Evolutionary conservation across 139 green algal genomes (phyloP), one percentile per base, ranked within the genome.

Genomic region (Chlamydomonas eustigma): DNA sequence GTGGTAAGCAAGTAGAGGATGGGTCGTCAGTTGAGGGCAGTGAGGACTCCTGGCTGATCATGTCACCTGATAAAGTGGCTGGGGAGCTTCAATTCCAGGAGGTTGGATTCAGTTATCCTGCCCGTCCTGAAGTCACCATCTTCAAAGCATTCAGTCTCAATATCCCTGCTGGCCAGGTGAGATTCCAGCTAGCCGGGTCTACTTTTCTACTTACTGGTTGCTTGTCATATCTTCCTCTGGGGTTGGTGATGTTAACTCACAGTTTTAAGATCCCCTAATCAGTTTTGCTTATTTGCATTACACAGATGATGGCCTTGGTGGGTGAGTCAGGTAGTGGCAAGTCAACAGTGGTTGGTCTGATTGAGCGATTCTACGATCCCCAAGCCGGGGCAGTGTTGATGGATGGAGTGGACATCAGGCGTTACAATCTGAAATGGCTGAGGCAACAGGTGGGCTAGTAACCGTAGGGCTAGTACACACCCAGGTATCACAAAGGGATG

Each of bases 301-400:
- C n/a, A n/a, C n/a, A n/a, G 66, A 95, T 90, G 0, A 85, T 93
- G 24, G 95, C 94, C n/a, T 86, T 99, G n/a, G 94, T 98, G 32
- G 95, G 95, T 0, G 86, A 93, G 84, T 91, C 76, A 30, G 95
- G 95, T 74, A 93, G 83, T 50, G 95, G 94, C 83, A 99, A 99
- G 86, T 92, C 81, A 38, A 98, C 94, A 5, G 90, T 97, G 5
- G 81, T 98, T 3, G 76, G 80, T 0, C 89, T 97, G 2, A 81
- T 97, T 8, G 86, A 96, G 81, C 85, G 93, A 50, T 97, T 97
- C 80, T 97, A 98, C 77, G 83, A 92, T 65, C 86, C 85, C 0
- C 58, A 70, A 28, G 37, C 5, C 22, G 81, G 81, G 32, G 6
- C 31, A 25, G 37, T 87, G 25, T 31, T 71, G 18, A 37, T 89